phyloP scores from a whole-genome alignment of 2,329 filamentous ascomycete genomes.

The Curvularia spicifera region DNA sequence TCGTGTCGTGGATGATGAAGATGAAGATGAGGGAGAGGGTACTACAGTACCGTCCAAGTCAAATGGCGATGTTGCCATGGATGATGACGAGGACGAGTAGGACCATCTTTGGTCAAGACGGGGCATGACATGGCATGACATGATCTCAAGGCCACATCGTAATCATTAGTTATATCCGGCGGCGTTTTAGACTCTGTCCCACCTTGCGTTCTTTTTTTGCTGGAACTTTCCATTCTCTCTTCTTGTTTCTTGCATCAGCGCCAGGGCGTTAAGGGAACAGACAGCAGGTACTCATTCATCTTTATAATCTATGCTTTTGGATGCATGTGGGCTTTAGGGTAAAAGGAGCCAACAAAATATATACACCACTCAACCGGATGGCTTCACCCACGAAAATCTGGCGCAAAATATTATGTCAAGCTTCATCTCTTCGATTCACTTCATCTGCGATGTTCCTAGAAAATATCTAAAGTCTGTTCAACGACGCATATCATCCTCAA shows the following conservation, averaged over 20 bases:
- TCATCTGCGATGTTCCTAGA: neutral
- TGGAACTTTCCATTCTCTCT: conserved; percentile 3
- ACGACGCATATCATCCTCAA: conserved; percentile 21
- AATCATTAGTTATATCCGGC: conserved; percentile 2
- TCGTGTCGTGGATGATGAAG: conserved; percentile 45
- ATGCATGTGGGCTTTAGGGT: neutral
- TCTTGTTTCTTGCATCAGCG: conserved; percentile 27
- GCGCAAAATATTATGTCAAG: neutral
- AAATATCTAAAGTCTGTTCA: neutral
- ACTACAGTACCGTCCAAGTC: conserved; percentile 28
- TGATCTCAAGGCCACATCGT: neutral
- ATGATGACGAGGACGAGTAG: conserved; percentile 44
- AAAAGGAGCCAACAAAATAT: conserved; percentile 4
- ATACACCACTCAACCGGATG: conserved; percentile 1
- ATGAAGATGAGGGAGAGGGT: conserved; percentile 39
- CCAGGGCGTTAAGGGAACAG: conserved; percentile 21
- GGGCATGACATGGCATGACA: neutral
- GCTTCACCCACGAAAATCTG: neutral
- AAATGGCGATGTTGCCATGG: conserved; percentile 35
- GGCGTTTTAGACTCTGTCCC: conserved; percentile 1
- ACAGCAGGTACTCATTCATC: neutral
- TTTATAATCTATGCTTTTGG: neutral
- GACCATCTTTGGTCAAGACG: neutral
- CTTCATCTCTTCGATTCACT: neutral
- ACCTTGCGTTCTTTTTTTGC: conserved; percentile 1